A percentile compares a stretch with the other conserved stretches of the same genome.
These are phyloP conservation scores for Poronia punctata DNA, from an alignment of 495 filamentous ascomycete genomes.

Conservation along the genomic window DNA sequence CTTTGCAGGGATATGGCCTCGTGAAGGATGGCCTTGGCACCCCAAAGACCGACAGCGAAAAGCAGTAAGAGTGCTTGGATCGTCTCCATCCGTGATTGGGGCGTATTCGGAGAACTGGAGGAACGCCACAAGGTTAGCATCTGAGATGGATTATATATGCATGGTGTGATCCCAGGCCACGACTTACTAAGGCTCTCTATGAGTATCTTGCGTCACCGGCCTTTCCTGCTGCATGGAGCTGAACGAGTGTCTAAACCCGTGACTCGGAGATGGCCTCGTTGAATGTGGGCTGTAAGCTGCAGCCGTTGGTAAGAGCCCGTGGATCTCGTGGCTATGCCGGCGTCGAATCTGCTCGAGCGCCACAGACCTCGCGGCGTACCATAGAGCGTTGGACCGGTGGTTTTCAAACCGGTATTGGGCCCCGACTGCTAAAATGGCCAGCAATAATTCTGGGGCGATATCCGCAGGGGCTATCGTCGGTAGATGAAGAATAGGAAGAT, in stretches of 20 bases:
- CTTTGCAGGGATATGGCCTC: conserved; percentile 50
- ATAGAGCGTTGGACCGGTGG: conserved; percentile 58
- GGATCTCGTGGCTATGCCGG: conserved; percentile 44
- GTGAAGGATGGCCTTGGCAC: conserved; percentile 48
- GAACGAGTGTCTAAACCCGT: conserved; percentile 44
- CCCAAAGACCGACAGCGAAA: conserved; percentile 52
- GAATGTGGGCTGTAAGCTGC: conserved; percentile 46
- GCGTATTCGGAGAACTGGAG: conserved; percentile 40
- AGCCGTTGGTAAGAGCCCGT: conserved; percentile 41
- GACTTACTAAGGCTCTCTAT: conserved; percentile 45
- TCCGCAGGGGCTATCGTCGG: conserved; percentile 52
- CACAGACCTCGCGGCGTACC: conserved; percentile 56
- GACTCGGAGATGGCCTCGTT: conserved; percentile 43
- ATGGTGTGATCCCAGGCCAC: neutral
- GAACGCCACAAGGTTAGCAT: conserved; percentile 13
- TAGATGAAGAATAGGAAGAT: conserved; percentile 62
- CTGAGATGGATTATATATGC: conserved; percentile 1
- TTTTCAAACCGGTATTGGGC: conserved; percentile 67
- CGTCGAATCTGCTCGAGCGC: conserved; percentile 47
- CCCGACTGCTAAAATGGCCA: conserved; percentile 59
- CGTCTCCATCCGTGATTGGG: conserved; percentile 48
- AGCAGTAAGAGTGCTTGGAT: conserved; percentile 51
- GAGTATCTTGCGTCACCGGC: conserved; percentile 45
- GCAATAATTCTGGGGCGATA: conserved; percentile 50
- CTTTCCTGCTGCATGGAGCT: conserved; percentile 44